phyloP scores from a whole-genome alignment of 257 asterid species.

The Verbena officinalis region DNA sequence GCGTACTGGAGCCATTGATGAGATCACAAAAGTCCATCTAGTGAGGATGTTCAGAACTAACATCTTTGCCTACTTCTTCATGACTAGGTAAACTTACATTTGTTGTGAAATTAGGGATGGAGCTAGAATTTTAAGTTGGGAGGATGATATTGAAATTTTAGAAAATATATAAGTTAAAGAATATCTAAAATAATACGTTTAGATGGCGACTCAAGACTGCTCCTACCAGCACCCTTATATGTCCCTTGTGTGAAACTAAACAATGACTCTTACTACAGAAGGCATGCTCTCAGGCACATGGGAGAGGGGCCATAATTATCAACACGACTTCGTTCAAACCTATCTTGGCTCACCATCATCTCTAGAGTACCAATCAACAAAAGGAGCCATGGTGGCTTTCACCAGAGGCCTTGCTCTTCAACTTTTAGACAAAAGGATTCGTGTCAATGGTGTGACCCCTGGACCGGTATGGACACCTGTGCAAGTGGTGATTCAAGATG shows the following conservation, averaged over 20 bases:
- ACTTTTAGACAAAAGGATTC: conserved; percentile 20
- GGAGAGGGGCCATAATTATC: conserved; percentile 20
- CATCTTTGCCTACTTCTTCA: conserved; percentile 30
- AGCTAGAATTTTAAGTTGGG: too few species aligned
- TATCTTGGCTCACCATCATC: conserved; percentile 25
- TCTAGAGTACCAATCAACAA: conserved; percentile 21
- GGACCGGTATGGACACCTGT: too few species aligned
- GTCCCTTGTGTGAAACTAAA: too few species aligned
- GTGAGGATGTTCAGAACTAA: conserved; percentile 32
- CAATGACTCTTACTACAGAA: not conserved
- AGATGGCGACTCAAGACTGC: too few species aligned
- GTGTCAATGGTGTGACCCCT: conserved; percentile 30
- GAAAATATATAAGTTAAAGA: too few species aligned
- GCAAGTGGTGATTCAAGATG: conserved; percentile 10
- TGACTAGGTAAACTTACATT: conserved; percentile 22
- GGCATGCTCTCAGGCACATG: conserved; percentile 33
- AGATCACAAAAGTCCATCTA: conserved; percentile 17
- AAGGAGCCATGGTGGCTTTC: conserved; percentile 31
- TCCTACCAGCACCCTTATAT: too few species aligned
- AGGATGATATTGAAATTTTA: too few species aligned
- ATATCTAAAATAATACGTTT: too few species aligned
- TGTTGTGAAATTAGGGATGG: too few species aligned
- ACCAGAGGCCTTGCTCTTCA: conserved; percentile 27
- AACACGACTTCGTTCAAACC: conserved; percentile 33
- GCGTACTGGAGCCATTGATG: conserved; percentile 11